Base-by-base conservation (phyloP, 1,139 yeast species). In the Trichomonascaceae sp. region DNA sequence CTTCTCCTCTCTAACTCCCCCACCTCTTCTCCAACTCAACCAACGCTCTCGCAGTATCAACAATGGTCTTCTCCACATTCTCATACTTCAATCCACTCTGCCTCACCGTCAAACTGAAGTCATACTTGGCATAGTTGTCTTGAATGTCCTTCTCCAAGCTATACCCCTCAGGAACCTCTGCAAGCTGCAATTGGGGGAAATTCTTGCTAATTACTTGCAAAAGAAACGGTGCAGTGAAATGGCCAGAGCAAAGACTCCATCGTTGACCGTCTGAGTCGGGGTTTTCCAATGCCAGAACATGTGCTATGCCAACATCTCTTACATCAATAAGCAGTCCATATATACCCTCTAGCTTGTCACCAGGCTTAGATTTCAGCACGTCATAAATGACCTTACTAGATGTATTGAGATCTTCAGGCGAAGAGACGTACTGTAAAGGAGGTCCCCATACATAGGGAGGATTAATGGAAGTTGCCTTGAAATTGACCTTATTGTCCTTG, bases 391-490 rank as follows among this genome's bases (percentile, higher is more conserved):
- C 47, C 24, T 57, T 57, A 51, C 61, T 63, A 15, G 73, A 69
- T 0, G 70, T 65, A 60, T 70, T 70, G 58, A 70, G 57, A 15
- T 18, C 30, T 15, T 62, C 60, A n/a, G 60, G 56, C 10, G 62
- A 55, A 22, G 59, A 61, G 36, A 68, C 63, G 32, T 65, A 60
- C 43, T 64, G 67, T 39, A 67, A 56, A 55, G 69, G 58, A 7
- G 84, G 84, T n/a, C 84, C 84, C 60, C 76, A 74, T 1, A 79
- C 78, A 51, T 66, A 70, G 1, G 75, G 73, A 15, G 84, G 84
- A 57, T 71, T 71, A 38, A 79, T 70, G 2, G 80, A 69, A n/a
- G 78, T 62, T 43, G 76, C 61, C 10, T 66, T 61, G 63, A 77
- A 78, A 30, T 66, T 63, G 20, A 77, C 43, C 10, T 39, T 15